Evolutionary conservation across 306 rosid species (phyloP).

Genomic region (Malus asiatica): DNA sequence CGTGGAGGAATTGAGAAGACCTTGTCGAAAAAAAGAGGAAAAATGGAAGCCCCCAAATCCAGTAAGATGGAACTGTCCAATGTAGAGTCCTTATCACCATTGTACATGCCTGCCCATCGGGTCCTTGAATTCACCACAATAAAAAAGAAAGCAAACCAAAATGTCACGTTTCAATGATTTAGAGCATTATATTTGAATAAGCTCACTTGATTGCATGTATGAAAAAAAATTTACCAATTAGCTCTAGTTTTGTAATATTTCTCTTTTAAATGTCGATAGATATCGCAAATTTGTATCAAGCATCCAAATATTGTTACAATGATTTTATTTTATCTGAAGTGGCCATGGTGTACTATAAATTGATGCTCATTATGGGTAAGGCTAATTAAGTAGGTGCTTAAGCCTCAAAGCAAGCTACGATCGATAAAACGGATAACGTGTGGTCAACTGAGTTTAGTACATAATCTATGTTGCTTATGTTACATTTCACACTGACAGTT

Average conservation of each 20-base stretch:
- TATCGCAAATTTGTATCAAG: no score
- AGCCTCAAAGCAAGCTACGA: not conserved
- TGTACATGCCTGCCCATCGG: constrained; percentile 47
- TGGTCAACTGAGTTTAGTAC: not conserved
- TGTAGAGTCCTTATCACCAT: constrained; percentile 55
- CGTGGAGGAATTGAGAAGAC: constrained; percentile 53
- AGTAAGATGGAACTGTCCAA: constrained; percentile 54
- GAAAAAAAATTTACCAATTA: no score
- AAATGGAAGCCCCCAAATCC: constrained; percentile 67
- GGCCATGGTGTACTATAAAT: not conserved
- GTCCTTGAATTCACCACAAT: constrained; percentile 9
- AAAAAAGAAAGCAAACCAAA: not conserved
- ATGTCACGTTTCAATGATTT: not conserved
- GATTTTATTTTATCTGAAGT: not conserved
- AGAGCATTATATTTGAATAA: not conserved
- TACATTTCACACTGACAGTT: not conserved
- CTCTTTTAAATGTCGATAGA: no score
- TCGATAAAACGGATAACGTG: not conserved
- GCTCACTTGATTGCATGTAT: no score
- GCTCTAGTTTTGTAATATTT: no score
- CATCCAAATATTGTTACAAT: no score
- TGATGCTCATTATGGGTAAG: not conserved
- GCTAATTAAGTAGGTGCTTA: not conserved
- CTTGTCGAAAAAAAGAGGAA: constrained; percentile 56
- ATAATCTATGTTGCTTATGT: not conserved